Evolutionary conservation across 176 grass and related monocot species (phyloP).

Genomic region (Triticum aestivum): IWGSC_CS_RefSeq_v2.1 NC_057813.1:172569293-172569792

Average conservation of each 20-base stretch:
- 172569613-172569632: background rate
- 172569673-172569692: background rate
- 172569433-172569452: background rate
- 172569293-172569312: no score
- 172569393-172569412: background rate
- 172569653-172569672: background rate
- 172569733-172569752: background rate
- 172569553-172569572: background rate
- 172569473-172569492: background rate
- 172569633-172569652: background rate
- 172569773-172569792: conserved; percentile 6
- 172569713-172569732: background rate
- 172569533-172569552: background rate
- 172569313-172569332: no score
- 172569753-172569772: background rate
- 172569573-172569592: background rate
- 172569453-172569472: background rate
- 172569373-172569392: background rate
- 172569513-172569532: background rate
- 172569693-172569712: background rate
- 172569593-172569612: background rate
- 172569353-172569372: no score
- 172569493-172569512: background rate
- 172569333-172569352: no score
- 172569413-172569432: background rate